These are phyloP conservation scores for Trametes cingulata DNA, from an alignment of 768 basidiomycete species.

Conservation along the genomic window DNA sequence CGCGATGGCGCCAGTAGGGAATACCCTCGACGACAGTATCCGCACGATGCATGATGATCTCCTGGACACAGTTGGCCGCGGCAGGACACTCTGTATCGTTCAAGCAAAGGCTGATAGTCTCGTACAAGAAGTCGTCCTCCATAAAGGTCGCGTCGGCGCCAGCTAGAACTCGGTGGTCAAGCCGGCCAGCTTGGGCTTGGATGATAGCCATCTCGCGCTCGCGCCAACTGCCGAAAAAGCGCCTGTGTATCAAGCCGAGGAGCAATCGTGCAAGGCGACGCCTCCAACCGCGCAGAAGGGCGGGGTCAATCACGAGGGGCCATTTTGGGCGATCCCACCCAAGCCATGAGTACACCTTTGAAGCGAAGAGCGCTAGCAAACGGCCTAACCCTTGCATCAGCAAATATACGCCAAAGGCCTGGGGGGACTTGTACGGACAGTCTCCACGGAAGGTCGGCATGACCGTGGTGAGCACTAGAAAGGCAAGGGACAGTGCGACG, in stretches of 20 bases:
- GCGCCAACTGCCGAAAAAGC: slow-evolving; percentile 16
- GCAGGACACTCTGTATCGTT: slow-evolving; percentile 5
- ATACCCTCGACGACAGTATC: slow-evolving; percentile 6
- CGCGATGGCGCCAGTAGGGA: slow-evolving; percentile 18
- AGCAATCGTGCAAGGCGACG: slow-evolving; percentile 12
- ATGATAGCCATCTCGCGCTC: slow-evolving; percentile 21
- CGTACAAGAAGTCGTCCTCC: slow-evolving; percentile 23
- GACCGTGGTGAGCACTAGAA: slow-evolving; percentile 22
- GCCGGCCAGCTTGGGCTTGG: not conserved
- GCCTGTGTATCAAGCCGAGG: slow-evolving; percentile 4
- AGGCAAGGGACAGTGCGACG: slow-evolving; percentile 13
- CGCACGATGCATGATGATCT: slow-evolving; percentile 18
- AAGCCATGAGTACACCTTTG: not conserved
- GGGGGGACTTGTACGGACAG: slow-evolving; percentile 26
- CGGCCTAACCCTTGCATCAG: not conserved
- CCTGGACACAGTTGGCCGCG: slow-evolving; percentile 10
- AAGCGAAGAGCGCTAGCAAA: not conserved
- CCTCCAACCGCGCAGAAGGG: not conserved
- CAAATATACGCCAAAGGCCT: slow-evolving; percentile 17
- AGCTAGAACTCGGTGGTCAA: slow-evolving; percentile 20
- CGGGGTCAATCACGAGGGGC: slow-evolving; percentile 8
- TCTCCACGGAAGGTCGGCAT: slow-evolving; percentile 15
- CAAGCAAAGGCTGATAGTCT: slow-evolving; percentile 19
- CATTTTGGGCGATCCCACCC: slow-evolving; percentile 9
- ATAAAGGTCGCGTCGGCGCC: slow-evolving; percentile 22